Base-by-base conservation (phyloP, 805 yeast species). In the Metschnikowia proteae region DNA sequence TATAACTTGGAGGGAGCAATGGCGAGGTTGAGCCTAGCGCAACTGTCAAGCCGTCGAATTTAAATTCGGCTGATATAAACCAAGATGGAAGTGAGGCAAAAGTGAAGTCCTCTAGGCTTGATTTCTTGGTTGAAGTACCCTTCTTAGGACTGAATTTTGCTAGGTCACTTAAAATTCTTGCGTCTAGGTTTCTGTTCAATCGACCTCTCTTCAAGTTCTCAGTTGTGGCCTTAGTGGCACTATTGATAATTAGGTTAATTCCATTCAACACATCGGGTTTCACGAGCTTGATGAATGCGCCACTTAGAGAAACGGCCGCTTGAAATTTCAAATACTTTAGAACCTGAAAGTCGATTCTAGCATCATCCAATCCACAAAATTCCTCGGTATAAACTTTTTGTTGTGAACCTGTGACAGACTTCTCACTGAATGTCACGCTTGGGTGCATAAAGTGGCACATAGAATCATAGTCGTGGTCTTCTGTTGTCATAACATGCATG, bases 21-120 rank as follows among this genome's bases (percentile, higher is more conserved):
- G 72, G 66, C 6, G 76, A 71, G 22, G 75, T 56, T 2, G 76
- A 69, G 0, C 76, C 76, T 9, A 73, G 44, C 29, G 52, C 47
- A 4, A 73, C 35, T 7, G 53, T 53, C 25, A 59, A 34, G 4
- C 53, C 46, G n/a, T 49, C 43, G 11, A 64, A 28, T 6, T 45
- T 45, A 23, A 66, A 25, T 22, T 59, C 56, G 13, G 60, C 45
- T 9, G 61, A 64, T 2, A 66, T 50, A 10, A 73, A 46, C 76
- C 76, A 73, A 4, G 50, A 35, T 0, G 77, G 76, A 10, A 69
- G 52, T 23, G 57, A 39, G 6, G 46, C 46, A 51, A 67, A 67
- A 4, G 65, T 10, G 6, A 42, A 47, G 27, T 48, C 38, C 8
- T 22, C 27, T 9, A 5, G 22, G 11, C 22, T 35, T 2, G 32